Evolutionary conservation across 345 rosid species (phyloP), one percentile per base, ranked within the genome.

Genomic region (Populus nigra): DNA sequence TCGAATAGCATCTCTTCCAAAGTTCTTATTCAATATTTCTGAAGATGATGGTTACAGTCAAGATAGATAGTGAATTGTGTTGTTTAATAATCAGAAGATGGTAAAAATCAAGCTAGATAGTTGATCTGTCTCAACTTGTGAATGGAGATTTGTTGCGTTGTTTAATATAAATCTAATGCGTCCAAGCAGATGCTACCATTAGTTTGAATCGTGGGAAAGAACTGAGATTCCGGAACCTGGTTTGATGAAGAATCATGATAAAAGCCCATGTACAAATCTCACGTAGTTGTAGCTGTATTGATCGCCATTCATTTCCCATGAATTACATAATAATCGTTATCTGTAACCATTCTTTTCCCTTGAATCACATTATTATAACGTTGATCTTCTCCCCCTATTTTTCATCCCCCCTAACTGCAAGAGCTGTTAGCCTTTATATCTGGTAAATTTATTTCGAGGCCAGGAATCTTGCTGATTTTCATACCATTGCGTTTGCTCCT

Each of bases 11-110:
- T 95, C 99, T 77, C 91, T 93, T 41, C 98, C 99, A 4, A 92
- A 95, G 83, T 92, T 95, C 93, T 82, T 96, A 86, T 89, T 92
- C 68, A 86, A 94, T 89, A 96, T 96, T 62, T 90, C 97, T 4
- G 98, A 92, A 84, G 94, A 96, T 33, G 94, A 90, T 75, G 86
- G 86, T n/a, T 93, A 89, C 49, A 83, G 78, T 81, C 84, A 81
- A 80, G 78, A 85, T 75, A 86, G 93, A 86, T 94, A 83, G 66
- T 23, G 71, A 61, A 5, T 67, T 29, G 22, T 49, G 8, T 29
- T 73, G 76, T 78, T 73, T 78, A 59, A 74, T 61, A 43, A 15
- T 68, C 2, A 27, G 65, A 25, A 55, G 36, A 38, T 80, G 73
- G 43, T 63, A 23, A 43, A 69, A 45, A 55, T 69, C 33, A 38